These are phyloP conservation scores for Cytospora piceicola DNA, from an alignment of 2,329 filamentous ascomycete species.

Conservation along the genomic window DNA sequence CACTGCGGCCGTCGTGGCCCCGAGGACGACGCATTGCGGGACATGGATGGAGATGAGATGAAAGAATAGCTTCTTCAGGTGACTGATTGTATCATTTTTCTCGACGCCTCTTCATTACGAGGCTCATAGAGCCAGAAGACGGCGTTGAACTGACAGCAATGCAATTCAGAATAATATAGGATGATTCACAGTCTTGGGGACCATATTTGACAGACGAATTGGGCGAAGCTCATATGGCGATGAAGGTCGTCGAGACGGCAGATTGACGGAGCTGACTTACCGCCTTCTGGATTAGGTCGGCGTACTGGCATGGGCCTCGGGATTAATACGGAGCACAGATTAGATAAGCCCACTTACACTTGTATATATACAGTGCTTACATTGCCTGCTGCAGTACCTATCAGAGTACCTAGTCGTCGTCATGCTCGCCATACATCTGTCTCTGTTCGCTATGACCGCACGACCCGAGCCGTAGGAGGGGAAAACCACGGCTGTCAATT, in stretches of 20 bases:
- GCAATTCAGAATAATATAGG: not conserved
- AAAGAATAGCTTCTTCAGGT: conserved; percentile 6
- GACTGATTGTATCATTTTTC: conserved; percentile 13
- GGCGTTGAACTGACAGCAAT: not conserved
- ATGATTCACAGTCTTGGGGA: not conserved
- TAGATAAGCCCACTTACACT: not conserved
- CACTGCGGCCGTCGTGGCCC: conserved; percentile 53
- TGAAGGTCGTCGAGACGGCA: not conserved
- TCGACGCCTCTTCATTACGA: conserved; percentile 14
- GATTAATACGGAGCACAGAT: not conserved
- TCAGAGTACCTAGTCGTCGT: no score
- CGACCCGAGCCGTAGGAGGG: conserved; percentile 3
- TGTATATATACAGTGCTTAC: not conserved
- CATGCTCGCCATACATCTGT: not conserved
- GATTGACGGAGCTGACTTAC: not conserved
- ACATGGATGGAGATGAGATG: conserved; percentile 38
- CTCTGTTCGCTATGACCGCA: not conserved
- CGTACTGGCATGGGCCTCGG: no score
- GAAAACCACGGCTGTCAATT: not conserved
- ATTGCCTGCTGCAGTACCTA: no score
- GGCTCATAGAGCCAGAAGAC: not conserved
- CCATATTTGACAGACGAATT: not conserved
- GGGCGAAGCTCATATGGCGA: not conserved
- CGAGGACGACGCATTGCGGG: conserved; percentile 48
- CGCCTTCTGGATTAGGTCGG: not conserved